Evolutionary conservation across 441 rosid species (phyloP), one percentile per base, ranked within the genome.

Genomic region (Codiaeum variegatum): DNA sequence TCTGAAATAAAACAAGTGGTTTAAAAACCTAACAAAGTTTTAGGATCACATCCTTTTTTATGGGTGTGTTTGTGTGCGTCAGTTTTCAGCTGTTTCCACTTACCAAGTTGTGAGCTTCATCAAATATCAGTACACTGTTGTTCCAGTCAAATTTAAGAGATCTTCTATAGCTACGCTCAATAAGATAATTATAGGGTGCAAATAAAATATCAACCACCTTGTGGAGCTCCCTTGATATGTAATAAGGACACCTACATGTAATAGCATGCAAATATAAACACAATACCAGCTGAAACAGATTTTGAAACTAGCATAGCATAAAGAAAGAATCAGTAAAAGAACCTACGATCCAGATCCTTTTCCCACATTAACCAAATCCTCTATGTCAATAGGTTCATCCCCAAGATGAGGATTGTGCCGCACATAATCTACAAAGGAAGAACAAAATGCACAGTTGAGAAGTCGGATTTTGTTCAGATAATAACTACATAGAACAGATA

Each of bases 31-130:
- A 66, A 47, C 40, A 67, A 49, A 55, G 62, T 34, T 23, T 49
- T 56, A 29, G 42, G 26, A 10, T 29, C 54, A 62, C 47, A 31
- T 49, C 0, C 0, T 40, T 69, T 24, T 67, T 75, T 70, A 71
- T 23, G 28, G 0, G 6, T 36, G 7, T 23, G 28, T 6, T 36
- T 36, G 7, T 38, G 44, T 58, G 29, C 73, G 49, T 61, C 11
- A 73, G 46, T 24, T 62, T 59, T 59, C 61, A 71, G 68, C 38
- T 5, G 66, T 81, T 77, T 63, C 31, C 63, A 76, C 97, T 87
- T 82, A 95, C 98, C 86, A 93, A 85, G 83, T 93, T 95, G 90
- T 93, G 99, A 76, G 98, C 98, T 86, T 95, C 99, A 78, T 93
- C 97, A 85, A 95, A 93, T 79, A 95, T 95, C 67, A 95, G 81